Conservation (phyloP, 2,329 filamentous ascomycete genomes). For the Fusarium neocosmosporiellum region DNA sequence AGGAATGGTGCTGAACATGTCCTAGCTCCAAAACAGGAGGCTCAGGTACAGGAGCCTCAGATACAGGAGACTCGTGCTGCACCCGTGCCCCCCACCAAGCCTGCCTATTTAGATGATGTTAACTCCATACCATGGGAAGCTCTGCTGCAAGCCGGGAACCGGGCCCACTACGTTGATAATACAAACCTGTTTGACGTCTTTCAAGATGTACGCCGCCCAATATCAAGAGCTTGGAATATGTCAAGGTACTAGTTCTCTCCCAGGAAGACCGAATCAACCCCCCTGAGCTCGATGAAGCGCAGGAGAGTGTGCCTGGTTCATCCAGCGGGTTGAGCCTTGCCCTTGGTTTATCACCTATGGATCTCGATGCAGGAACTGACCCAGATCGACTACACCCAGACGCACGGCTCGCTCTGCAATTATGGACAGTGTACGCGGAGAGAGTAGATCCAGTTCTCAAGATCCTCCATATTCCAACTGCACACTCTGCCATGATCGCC, state of each 20-base stretch:
- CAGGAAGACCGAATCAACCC: neutral
- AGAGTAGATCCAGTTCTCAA: slow-evolving; percentile 20
- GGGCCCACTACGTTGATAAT: slow-evolving; percentile 19
- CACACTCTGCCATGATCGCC: slow-evolving; percentile 15
- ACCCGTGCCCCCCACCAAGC: neutral
- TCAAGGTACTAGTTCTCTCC: neutral
- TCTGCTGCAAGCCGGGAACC: slow-evolving; percentile 10
- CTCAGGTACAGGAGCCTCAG: neutral
- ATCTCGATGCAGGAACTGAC: neutral
- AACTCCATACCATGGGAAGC: slow-evolving; percentile 9
- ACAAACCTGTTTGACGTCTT: slow-evolving; percentile 17
- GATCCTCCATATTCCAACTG: slow-evolving; percentile 20
- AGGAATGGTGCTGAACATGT: neutral
- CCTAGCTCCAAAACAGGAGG: neutral
- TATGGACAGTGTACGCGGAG: slow-evolving; percentile 14
- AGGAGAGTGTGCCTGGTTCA: neutral
- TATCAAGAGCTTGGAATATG: neutral
- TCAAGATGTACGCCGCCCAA: slow-evolving; percentile 9
- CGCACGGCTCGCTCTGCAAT: slow-evolving; percentile 4
- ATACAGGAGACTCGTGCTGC: neutral
- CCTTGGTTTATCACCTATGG: neutral
- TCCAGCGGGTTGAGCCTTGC: slow-evolving; percentile 9
- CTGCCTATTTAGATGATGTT: neutral
- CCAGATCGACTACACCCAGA: slow-evolving; percentile 2
- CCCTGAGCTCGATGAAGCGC: neutral